Evolutionary conservation across 2,329 filamentous ascomycete genomes (phyloP).

Genomic region (Colletotrichum sidae): DNA sequence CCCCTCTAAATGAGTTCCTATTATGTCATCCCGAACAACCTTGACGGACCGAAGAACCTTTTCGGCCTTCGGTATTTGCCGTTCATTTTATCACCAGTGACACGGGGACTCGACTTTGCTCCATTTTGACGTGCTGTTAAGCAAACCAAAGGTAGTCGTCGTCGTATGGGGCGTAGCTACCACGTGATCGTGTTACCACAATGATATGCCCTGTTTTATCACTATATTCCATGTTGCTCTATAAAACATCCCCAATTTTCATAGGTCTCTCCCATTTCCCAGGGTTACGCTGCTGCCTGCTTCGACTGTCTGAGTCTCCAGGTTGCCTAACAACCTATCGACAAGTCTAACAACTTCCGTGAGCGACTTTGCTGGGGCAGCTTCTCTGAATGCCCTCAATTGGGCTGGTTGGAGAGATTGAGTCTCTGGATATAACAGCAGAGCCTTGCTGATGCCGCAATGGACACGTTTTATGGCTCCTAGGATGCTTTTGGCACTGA

Average conservation of each 20-base stretch:
- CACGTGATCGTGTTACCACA: too few relatives aligned
- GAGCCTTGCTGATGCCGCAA: background rate
- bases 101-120: background rate
- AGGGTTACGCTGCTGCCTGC: too few relatives aligned
- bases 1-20: conserved; percentile 25
- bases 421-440: background rate
- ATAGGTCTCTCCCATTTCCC: too few relatives aligned
- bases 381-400: background rate
- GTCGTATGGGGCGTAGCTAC: too few relatives aligned
- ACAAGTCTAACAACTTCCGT: background rate
- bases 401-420: background rate
- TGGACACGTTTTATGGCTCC: background rate
- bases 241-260: too few relatives aligned
- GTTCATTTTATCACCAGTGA: background rate
- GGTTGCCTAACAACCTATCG: background rate
- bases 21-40: conserved; percentile 25
- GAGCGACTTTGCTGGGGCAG: background rate
- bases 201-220: too few relatives aligned
- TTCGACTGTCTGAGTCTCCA: too few relatives aligned
- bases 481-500: background rate
- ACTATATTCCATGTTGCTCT: too few relatives aligned
- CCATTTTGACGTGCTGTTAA: background rate
- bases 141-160: too few relatives aligned
- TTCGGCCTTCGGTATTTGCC: conserved; percentile 3
- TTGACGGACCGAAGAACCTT: background rate